These are phyloP conservation scores for Aspergillus caelatus DNA, from an alignment of 2,329 filamentous ascomycete genomes.

Conservation along the genomic window DNA sequence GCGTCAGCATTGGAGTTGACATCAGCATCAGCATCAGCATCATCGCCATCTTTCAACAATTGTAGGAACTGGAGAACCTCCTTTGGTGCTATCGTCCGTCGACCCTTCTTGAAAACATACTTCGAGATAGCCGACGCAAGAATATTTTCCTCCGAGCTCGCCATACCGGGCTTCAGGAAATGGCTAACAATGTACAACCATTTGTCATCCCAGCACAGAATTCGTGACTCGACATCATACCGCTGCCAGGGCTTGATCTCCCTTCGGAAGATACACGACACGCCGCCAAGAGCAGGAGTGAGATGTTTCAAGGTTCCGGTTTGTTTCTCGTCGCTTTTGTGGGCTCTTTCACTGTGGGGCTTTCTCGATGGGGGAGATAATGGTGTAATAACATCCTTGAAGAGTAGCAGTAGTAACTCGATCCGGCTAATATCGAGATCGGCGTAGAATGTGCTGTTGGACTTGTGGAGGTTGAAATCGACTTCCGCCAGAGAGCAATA, in stretches of 20 bases:
- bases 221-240: neutral
- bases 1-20: neutral
- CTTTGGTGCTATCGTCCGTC: neutral
- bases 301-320: neutral
- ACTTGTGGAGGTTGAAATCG: conserved; percentile 6
- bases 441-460: conserved; percentile 5
- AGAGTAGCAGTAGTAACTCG: neutral
- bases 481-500: neutral
- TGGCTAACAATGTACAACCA: conserved; percentile 5
- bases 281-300: neutral
- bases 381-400: neutral
- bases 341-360: neutral
- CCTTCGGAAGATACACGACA: neutral
- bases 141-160: neutral
- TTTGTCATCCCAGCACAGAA: conserved; percentile 4
- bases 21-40: neutral
- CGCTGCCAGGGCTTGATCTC: conserved; percentile 5
- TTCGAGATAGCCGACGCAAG: neutral
- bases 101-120: neutral
- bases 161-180: neutral
- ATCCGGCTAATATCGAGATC: conserved; percentile 2
- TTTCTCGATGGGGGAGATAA: neutral
- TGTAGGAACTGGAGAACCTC: neutral
- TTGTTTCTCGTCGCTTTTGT: neutral
- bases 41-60: neutral